A percentile compares a stretch with the other conserved stretches of the same genome.
Evolutionary conservation across 768 basidiomycete species (phyloP).

Genomic region (Hysterangium stoloniferum): DNA sequence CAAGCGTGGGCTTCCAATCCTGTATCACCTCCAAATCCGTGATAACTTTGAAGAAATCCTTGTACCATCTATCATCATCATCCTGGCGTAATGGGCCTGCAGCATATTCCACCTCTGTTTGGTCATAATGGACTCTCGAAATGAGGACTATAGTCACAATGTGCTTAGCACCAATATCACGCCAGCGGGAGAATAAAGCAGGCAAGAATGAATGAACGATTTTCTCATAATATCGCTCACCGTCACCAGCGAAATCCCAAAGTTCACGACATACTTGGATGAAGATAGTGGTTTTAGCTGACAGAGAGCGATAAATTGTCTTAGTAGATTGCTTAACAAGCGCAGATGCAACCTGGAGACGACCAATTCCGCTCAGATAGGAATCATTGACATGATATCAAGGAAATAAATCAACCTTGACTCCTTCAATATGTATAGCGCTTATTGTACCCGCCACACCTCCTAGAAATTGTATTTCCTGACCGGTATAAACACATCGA

Average conservation of each 20-base stretch:
- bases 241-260: slow-evolving; percentile 96
- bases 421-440: slow-evolving; percentile 61
- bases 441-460: slow-evolving; percentile 77
- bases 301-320: slow-evolving; percentile 81
- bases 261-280: slow-evolving; percentile 95
- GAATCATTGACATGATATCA: background rate
- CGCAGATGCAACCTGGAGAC: slow-evolving; percentile 67
- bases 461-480: slow-evolving; percentile 82
- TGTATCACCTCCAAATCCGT: slow-evolving; percentile 83
- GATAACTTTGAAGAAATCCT: slow-evolving; percentile 95
- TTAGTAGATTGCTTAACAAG: slow-evolving; percentile 79
- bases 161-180: slow-evolving; percentile 79
- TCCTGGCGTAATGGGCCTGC: slow-evolving; percentile 73
- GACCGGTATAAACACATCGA: slow-evolving; percentile 74
- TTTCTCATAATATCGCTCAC: slow-evolving; percentile 93
- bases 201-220: slow-evolving; percentile 97
- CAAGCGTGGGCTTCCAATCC: slow-evolving; percentile 84
- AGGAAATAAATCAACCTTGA: slow-evolving; percentile 41
- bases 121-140: slow-evolving; percentile 85
- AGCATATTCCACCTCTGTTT: slow-evolving; percentile 70
- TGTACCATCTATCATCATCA: slow-evolving; percentile 73
- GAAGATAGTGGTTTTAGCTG: slow-evolving; percentile 88
- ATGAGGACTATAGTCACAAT: slow-evolving; percentile 92
- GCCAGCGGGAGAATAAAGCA: slow-evolving; percentile 79
- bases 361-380: slow-evolving; percentile 4